These are phyloP conservation scores for Metschnikowia anglica DNA, from an alignment of 805 yeast species.

Conservation along the genomic window DNA sequence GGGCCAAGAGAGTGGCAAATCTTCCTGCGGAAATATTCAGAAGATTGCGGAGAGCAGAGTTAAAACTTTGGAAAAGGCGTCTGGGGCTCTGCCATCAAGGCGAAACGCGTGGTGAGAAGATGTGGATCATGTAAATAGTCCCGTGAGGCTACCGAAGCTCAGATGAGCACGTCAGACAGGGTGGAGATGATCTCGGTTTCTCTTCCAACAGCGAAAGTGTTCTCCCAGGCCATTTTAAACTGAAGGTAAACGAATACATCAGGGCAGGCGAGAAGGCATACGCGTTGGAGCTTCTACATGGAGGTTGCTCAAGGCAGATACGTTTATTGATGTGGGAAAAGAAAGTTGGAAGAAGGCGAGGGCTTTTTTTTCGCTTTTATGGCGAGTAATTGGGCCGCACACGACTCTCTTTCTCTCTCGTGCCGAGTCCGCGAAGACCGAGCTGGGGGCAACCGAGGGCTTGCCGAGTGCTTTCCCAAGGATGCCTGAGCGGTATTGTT, in stretches of 20 bases:
- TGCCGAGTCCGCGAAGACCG: too few species aligned
- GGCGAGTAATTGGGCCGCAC: not conserved
- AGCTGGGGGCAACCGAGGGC: too few species aligned
- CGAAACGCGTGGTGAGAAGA: not conserved
- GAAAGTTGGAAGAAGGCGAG: not conserved
- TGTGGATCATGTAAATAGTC: constrained; percentile 25
- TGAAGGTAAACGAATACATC: constrained; percentile 49
- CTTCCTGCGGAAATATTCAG: not conserved
- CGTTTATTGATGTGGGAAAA: constrained; percentile 1
- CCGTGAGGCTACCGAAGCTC: constrained; percentile 20
- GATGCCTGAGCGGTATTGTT: too few species aligned
- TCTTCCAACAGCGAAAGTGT: constrained; percentile 47
- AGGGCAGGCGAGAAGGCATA: constrained; percentile 51
- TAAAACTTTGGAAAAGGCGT: too few species aligned
- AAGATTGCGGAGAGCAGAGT: not conserved
- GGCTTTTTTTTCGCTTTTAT: constrained; percentile 5
- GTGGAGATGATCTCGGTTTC: constrained; percentile 45
- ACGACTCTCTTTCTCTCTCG: too few species aligned
- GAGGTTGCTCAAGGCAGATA: constrained; percentile 5
- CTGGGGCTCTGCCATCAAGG: too few species aligned
- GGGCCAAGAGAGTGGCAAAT: too few species aligned
- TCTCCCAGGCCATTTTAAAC: constrained; percentile 48
- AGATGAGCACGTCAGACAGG: constrained; percentile 30
- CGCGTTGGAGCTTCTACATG: constrained; percentile 34
- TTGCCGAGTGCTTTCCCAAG: too few species aligned